phyloP scores from a whole-genome alignment of 371 early-diverging fungal genomes.

The Mucor lusitanicus region DNA sequence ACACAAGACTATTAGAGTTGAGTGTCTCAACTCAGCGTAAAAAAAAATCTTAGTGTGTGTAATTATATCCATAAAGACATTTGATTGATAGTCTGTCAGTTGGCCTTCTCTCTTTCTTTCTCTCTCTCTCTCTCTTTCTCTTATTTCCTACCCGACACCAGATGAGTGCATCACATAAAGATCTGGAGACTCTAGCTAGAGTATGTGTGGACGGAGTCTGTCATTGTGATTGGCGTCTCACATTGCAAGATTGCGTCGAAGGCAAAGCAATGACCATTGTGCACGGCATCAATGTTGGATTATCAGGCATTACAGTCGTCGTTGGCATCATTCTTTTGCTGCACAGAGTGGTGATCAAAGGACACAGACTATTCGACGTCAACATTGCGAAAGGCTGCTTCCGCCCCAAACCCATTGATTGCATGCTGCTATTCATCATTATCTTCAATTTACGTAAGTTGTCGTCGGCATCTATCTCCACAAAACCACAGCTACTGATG shows the following conservation, averaged over 20 bases:
- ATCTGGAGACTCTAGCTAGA: conserved; percentile 10
- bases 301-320: conserved; percentile 18
- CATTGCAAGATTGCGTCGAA: conserved; percentile 23
- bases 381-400: conserved; percentile 21
- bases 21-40: not conserved
- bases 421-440: conserved; percentile 27
- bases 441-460: conserved; percentile 28
- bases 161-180: not conserved
- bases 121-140: not conserved
- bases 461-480: not conserved
- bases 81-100: not conserved
- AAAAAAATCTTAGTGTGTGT: not conserved
- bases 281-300: conserved; percentile 24
- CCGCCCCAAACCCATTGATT: conserved; percentile 33
- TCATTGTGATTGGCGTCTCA: conserved; percentile 32
- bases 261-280: conserved; percentile 23
- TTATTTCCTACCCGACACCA: not conserved
- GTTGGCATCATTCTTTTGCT: conserved; percentile 19
- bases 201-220: conserved; percentile 21
- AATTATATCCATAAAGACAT: not conserved
- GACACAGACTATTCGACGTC: conserved; percentile 21
- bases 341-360: conserved; percentile 23
- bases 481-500: not conserved
- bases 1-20: not conserved
- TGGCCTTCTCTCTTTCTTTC: not conserved